These are phyloP conservation scores for Nakazawaea anatomiae DNA, from an alignment of 805 yeast genomes.

Conservation along the genomic window DNA sequence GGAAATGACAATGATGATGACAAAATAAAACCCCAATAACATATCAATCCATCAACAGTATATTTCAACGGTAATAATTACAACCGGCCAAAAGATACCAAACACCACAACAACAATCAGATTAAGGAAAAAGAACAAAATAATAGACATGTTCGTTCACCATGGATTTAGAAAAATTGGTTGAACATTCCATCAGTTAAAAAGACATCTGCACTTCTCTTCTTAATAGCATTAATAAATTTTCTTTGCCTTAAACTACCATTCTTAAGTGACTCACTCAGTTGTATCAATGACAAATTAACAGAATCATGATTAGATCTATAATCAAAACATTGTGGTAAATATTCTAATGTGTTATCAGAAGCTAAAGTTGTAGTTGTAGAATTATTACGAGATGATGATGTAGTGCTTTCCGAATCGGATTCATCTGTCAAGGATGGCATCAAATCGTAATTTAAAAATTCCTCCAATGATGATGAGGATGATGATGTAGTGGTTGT, in stretches of 20 bases:
- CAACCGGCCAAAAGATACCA: neutral
- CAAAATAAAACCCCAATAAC: no score
- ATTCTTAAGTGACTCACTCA: neutral
- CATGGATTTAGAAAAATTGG: neutral
- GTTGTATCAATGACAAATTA: conserved; percentile 4
- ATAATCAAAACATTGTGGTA: conserved; percentile 6
- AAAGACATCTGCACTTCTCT: conserved; percentile 1
- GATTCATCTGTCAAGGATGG: conserved; percentile 1
- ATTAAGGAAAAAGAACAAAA: neutral
- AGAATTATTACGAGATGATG: neutral
- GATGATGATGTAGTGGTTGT: neutral
- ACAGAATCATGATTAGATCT: conserved; percentile 1
- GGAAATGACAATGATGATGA: no score
- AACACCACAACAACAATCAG: neutral
- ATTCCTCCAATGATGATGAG: conserved; percentile 5
- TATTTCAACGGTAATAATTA: no score
- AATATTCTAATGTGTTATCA: neutral
- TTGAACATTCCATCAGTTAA: conserved; percentile 9
- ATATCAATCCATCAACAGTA: no score
- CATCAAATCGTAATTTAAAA: conserved; percentile 8
- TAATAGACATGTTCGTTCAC: no score
- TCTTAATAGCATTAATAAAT: conserved; percentile 4
- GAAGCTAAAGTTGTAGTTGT: neutral
- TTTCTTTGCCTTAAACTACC: neutral
- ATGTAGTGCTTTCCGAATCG: neutral